A percentile compares a stretch with the other conserved stretches of the same genome.
These are phyloP conservation scores for Blastobotrys americana DNA, from an alignment of 805 yeast genomes.

Conservation along the genomic window DNA sequence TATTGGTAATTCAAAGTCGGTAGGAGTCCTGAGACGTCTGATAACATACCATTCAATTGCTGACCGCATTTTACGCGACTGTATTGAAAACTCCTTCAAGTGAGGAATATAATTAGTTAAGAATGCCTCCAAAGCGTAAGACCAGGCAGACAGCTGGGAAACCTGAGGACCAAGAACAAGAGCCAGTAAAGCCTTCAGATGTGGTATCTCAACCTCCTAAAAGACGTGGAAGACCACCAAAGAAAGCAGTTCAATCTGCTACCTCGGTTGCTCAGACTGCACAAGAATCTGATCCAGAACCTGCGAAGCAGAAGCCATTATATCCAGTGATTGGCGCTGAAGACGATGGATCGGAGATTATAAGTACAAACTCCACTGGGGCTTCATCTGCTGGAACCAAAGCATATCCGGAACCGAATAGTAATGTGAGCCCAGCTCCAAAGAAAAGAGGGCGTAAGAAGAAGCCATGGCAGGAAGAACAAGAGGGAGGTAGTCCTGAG, in stretches of 20 bases:
- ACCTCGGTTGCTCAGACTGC: background rate
- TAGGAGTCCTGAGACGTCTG: too few relatives aligned
- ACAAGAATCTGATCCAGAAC: constrained; percentile 1
- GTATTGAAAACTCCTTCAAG: background rate
- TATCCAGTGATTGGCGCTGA: background rate
- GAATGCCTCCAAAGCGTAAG: background rate
- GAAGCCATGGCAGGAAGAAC: background rate
- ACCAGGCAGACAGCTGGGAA: background rate
- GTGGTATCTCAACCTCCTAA: too few relatives aligned
- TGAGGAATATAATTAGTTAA: too few relatives aligned
- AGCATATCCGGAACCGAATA: too few relatives aligned
- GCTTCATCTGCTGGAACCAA: too few relatives aligned
- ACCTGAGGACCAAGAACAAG: background rate
- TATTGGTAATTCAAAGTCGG: too few relatives aligned
- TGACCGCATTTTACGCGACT: background rate
- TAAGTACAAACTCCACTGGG: background rate
- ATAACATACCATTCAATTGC: background rate
- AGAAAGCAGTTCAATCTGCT: background rate
- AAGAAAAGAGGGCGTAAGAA: background rate
- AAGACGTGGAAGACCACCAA: background rate
- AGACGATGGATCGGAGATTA: background rate
- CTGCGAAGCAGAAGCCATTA: constrained; percentile 1
- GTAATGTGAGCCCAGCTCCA: too few relatives aligned
- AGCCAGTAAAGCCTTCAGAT: background rate
- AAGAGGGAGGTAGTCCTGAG: too few relatives aligned